Evolutionary conservation across 2,329 filamentous ascomycete genomes (phyloP).

Genomic region (Xenoacremonium recifei): DNA sequence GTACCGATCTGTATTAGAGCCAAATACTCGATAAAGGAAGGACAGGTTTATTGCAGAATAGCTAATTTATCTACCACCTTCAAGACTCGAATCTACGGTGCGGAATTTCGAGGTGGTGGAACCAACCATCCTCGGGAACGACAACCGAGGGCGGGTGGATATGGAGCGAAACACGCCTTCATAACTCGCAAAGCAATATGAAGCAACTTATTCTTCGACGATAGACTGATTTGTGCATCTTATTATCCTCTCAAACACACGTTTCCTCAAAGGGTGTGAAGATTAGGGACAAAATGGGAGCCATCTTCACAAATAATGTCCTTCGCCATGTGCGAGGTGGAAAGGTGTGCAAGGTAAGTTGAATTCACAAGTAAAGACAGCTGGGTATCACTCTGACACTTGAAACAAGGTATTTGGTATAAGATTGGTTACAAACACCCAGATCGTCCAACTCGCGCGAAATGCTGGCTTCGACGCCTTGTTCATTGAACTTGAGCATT

Average conservation of each 20-base stretch:
- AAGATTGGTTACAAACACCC: conserved; percentile 23
- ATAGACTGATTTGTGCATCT: no score
- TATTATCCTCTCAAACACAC: no score
- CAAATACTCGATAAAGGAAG: neutral
- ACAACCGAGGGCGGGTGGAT: no score
- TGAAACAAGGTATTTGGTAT: conserved; percentile 29
- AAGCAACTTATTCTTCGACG: no score
- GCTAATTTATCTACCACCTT: neutral
- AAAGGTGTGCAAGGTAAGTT: neutral
- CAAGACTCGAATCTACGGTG: neutral
- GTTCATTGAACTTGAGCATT: conserved; percentile 41
- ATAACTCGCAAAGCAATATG: no score
- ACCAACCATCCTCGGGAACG: no score
- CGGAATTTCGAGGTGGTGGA: no score
- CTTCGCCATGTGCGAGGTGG: neutral
- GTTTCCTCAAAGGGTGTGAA: neutral
- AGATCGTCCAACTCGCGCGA: conserved; percentile 31
- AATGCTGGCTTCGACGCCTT: conserved; percentile 33
- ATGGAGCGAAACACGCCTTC: no score
- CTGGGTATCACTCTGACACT: conserved; percentile 14
- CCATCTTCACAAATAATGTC: neutral
- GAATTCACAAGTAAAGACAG: neutral
- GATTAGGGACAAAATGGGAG: neutral
- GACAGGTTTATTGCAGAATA: neutral
- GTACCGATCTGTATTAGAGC: neutral